phyloP scores from a whole-genome alignment of 345 rosid species.

The Populus alba region DNA sequence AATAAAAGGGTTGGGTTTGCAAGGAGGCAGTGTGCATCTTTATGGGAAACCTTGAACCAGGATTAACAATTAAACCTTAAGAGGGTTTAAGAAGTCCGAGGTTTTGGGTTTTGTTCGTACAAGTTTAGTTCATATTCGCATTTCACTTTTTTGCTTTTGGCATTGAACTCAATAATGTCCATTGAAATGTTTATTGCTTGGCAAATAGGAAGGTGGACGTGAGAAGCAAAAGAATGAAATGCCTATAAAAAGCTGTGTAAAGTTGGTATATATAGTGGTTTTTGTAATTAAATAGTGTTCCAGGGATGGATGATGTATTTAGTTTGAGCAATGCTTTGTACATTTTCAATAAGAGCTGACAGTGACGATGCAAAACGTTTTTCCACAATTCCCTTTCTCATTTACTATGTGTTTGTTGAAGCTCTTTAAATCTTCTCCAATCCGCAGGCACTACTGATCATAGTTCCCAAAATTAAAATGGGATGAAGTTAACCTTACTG shows the following conservation, averaged over 20 bases:
- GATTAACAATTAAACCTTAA: conserved; percentile 15
- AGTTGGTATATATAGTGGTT: neutral
- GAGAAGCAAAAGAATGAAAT: conserved; percentile 30
- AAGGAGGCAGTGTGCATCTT: conserved; percentile 71
- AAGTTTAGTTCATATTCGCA: neutral
- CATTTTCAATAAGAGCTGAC: neutral
- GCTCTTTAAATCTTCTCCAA: neutral
- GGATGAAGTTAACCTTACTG: neutral
- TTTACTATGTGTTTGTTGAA: neutral
- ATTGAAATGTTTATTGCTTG: conserved; percentile 11
- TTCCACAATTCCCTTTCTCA: neutral
- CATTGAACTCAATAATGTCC: neutral
- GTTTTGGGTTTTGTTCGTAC: neutral
- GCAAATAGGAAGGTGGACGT: neutral
- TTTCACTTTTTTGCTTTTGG: conserved; percentile 26
- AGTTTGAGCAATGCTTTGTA: neutral
- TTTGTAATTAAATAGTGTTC: neutral
- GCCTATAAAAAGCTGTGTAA: neutral
- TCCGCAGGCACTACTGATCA: neutral
- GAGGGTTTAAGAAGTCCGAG: neutral
- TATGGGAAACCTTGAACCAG: conserved; percentile 68
- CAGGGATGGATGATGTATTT: neutral
- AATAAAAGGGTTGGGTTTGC: conserved; percentile 77
- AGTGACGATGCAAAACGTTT: neutral
- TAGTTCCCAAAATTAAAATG: neutral